These are phyloP conservation scores for Miscanthus lutarioriparius DNA, from an alignment of 176 grass and related monocot genomes.

Conservation along the genomic window DNA sequence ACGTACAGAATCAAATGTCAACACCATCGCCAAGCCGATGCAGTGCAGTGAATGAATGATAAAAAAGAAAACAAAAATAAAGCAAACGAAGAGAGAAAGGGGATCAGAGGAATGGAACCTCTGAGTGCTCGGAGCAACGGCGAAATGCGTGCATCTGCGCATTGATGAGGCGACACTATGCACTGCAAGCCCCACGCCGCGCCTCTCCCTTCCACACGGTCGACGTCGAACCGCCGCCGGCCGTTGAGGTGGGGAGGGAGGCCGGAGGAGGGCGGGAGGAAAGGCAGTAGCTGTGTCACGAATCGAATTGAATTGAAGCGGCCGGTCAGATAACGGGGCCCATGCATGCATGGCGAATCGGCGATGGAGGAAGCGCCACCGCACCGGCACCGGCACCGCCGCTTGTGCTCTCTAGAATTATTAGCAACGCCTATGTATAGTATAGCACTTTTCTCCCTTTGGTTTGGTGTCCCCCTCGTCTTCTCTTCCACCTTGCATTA, in stretches of 20 bases:
- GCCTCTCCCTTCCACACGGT: constrained; percentile 39
- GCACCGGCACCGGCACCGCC: neutral
- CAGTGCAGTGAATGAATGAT: neutral
- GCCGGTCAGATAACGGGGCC: neutral
- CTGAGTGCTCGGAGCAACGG: neutral
- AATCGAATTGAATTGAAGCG: neutral
- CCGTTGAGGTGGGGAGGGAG: constrained; percentile 1
- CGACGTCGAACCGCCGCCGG: constrained; percentile 32
- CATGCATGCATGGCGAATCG: neutral
- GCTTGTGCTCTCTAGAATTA: constrained; percentile 19
- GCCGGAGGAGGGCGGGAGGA: neutral
- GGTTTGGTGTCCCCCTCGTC: neutral
- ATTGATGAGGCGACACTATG: neutral
- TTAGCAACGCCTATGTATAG: constrained; percentile 48
- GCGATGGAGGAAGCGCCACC: neutral
- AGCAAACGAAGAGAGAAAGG: neutral
- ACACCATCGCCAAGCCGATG: neutral
- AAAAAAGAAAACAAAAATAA: neutral
- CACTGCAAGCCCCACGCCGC: neutral
- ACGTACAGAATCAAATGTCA: neutral
- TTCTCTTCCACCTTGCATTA: neutral
- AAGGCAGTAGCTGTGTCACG: neutral
- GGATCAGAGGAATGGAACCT: neutral
- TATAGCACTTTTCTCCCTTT: constrained; percentile 37
- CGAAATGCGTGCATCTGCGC: neutral